These are phyloP conservation scores for Sugiyamaella sp. DNA, from an alignment of 1,139 yeast genomes.

Conservation along the genomic window DNA sequence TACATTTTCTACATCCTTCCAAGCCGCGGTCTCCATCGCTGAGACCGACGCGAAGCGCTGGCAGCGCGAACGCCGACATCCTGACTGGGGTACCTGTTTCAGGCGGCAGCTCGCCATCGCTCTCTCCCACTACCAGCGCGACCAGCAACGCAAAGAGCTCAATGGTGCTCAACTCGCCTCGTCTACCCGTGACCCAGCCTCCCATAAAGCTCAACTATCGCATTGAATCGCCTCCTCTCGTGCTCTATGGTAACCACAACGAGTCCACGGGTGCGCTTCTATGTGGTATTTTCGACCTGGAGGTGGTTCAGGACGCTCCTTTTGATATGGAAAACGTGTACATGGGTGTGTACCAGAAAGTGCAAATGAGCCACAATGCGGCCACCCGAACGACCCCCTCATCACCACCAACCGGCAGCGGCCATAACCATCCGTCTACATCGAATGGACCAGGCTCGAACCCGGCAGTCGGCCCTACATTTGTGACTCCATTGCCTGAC, in stretches of 20 bases:
- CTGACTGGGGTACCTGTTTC: constrained; percentile 11
- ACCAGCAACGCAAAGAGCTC: constrained; percentile 8
- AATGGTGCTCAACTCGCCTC: not conserved
- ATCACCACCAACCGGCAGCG: not conserved
- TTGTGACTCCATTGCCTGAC: constrained; percentile 1
- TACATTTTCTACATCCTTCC: constrained; percentile 7
- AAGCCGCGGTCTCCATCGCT: constrained; percentile 10
- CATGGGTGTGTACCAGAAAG: constrained; percentile 68
- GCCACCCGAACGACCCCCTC: constrained; percentile 11
- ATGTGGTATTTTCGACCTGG: constrained; percentile 62
- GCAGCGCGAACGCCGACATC: constrained; percentile 9
- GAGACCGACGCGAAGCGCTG: not conserved
- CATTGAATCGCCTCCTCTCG: constrained; percentile 89
- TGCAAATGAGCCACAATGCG: constrained; percentile 37
- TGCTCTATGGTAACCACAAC: constrained; percentile 73
- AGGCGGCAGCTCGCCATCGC: constrained; percentile 6
- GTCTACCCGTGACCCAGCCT: constrained; percentile 5
- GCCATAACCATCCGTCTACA: not conserved
- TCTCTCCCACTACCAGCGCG: constrained; percentile 11
- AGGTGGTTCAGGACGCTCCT: constrained; percentile 36
- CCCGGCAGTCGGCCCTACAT: constrained; percentile 5
- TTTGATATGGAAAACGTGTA: constrained; percentile 58
- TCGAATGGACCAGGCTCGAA: constrained; percentile 1
- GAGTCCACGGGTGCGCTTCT: constrained; percentile 87
- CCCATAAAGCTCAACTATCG: constrained; percentile 55